Percentiles rank a stretch among this genome's conserved stretches.
Evolutionary conservation across 768 basidiomycete species (phyloP).

Genomic region (Tylopilus subfusipes): DNA sequence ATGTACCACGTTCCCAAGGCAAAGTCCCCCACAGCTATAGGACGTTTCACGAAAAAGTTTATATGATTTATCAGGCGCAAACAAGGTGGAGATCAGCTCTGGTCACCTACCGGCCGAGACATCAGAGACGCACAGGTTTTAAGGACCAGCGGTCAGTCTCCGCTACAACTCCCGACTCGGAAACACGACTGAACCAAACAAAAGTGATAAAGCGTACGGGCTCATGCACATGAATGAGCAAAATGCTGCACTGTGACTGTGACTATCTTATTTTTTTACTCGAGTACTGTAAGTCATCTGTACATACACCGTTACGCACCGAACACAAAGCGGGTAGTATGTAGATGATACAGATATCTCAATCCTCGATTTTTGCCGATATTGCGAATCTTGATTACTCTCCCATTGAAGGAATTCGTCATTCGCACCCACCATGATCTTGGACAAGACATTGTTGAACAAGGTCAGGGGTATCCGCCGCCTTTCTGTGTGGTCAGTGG

Average conservation of each 20-base stretch:
- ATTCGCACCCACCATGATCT: constrained; percentile 57
- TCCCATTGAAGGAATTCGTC: constrained; percentile 49
- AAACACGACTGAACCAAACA: background rate
- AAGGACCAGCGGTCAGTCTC: background rate
- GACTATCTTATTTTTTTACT: too few species aligned
- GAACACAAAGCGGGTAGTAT: too few species aligned
- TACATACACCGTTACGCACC: too few species aligned
- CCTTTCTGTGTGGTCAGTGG: constrained; percentile 66
- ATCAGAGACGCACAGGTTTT: background rate
- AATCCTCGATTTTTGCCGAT: constrained; percentile 31
- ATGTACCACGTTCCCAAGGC: too few species aligned
- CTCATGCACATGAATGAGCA: too few species aligned
- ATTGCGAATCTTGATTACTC: constrained; percentile 39
- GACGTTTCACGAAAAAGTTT: background rate
- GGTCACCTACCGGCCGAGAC: background rate
- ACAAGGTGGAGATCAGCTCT: background rate
- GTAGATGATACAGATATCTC: constrained; percentile 49
- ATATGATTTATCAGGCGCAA: background rate
- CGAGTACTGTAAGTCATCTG: too few species aligned
- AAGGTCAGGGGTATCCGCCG: constrained; percentile 48
- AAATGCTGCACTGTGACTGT: too few species aligned
- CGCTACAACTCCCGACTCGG: too few species aligned
- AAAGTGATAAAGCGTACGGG: too few species aligned
- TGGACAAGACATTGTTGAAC: constrained; percentile 46
- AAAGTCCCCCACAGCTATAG: too few species aligned